Percentiles rank a stretch among this genome's conserved stretches.
Conservation (phyloP, 352 stramenopile species). For the Phytophthora vignae region DNA sequence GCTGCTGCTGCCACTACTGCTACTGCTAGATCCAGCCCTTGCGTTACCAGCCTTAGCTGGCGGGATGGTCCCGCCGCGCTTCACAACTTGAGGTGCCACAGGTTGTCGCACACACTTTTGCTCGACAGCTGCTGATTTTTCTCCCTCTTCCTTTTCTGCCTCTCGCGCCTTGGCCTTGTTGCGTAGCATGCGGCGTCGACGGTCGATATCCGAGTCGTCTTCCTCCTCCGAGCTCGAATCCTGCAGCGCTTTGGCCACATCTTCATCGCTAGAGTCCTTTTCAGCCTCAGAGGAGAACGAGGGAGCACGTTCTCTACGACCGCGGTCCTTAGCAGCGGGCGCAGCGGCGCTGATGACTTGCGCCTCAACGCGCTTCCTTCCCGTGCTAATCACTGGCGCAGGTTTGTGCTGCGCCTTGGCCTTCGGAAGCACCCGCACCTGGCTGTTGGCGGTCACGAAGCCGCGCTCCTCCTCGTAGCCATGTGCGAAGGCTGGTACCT, state of each 20-base stretch:
- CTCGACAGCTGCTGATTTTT: constrained; percentile 8
- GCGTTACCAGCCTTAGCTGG: constrained; percentile 3
- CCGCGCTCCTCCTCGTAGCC: constrained; percentile 83
- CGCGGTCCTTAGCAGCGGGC: constrained; percentile 19
- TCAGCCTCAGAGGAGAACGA: constrained; percentile 32
- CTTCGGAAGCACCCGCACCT: constrained; percentile 55
- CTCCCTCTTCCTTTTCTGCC: constrained; percentile 8
- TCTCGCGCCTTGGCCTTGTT: constrained; percentile 52
- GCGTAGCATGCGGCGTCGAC: constrained; percentile 67
- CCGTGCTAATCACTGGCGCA: constrained; percentile 22
- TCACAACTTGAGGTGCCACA: constrained; percentile 52
- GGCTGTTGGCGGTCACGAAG: constrained; percentile 76
- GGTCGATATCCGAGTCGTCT: constrained; percentile 70
- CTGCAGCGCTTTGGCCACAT: constrained; percentile 61
- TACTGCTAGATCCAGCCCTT: constrained; percentile 53
- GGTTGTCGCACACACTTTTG: constrained; percentile 24
- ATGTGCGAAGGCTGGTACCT: constrained; percentile 78
- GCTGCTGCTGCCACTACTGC: constrained; percentile 52
- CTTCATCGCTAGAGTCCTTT: constrained; percentile 33
- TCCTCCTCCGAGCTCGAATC: constrained; percentile 84
- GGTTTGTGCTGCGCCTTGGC: constrained; percentile 33
- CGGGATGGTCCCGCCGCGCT: constrained; percentile 16
- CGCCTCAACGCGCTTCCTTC: constrained; percentile 66
- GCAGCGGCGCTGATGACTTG: constrained; percentile 48
- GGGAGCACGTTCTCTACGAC: constrained; percentile 5